These are phyloP conservation scores for Colletotrichum sp. DNA, from an alignment of 2,329 filamentous ascomycete genomes.

Conservation along the genomic window DNA sequence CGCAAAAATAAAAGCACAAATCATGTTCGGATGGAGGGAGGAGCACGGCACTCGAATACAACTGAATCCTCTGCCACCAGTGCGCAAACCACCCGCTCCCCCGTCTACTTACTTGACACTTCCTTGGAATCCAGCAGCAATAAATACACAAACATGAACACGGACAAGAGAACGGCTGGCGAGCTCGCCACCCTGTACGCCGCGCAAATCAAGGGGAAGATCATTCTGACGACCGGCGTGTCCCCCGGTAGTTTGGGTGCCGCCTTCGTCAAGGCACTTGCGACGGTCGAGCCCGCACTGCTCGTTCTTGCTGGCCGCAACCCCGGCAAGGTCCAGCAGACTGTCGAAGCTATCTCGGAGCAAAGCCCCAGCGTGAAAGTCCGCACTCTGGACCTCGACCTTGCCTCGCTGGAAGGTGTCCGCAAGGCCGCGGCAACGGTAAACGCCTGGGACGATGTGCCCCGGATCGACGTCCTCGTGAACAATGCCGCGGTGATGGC, in stretches of 20 bases:
- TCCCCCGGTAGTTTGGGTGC: constrained; percentile 42
- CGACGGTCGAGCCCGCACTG: constrained; percentile 41
- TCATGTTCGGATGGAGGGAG: too few relatives aligned
- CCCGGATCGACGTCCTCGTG: constrained; percentile 43
- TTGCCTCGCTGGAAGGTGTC: constrained; percentile 42
- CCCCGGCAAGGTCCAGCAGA: constrained; percentile 40
- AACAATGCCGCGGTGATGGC: constrained; percentile 51
- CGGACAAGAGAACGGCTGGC: not conserved
- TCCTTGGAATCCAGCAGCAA: too few relatives aligned
- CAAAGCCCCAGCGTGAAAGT: constrained; percentile 35
- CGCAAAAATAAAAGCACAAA: too few relatives aligned
- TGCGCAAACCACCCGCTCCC: too few relatives aligned
- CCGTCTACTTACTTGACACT: too few relatives aligned
- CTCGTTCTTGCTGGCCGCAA: constrained; percentile 52
- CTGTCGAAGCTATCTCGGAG: constrained; percentile 36
- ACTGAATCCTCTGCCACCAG: too few relatives aligned
- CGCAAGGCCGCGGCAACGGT: constrained; percentile 40
- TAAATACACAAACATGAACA: not conserved
- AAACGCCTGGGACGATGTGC: constrained; percentile 33
- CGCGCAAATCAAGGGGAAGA: constrained; percentile 37
- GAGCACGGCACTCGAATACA: too few relatives aligned
- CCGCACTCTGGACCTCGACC: constrained; percentile 39
- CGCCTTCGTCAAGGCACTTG: constrained; percentile 39
- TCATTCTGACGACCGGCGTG: constrained; percentile 46
- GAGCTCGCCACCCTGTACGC: not conserved